Conservation (phyloP, 2,329 filamentous ascomycete species). For the Pseudogymnoascus sp. region DNA sequence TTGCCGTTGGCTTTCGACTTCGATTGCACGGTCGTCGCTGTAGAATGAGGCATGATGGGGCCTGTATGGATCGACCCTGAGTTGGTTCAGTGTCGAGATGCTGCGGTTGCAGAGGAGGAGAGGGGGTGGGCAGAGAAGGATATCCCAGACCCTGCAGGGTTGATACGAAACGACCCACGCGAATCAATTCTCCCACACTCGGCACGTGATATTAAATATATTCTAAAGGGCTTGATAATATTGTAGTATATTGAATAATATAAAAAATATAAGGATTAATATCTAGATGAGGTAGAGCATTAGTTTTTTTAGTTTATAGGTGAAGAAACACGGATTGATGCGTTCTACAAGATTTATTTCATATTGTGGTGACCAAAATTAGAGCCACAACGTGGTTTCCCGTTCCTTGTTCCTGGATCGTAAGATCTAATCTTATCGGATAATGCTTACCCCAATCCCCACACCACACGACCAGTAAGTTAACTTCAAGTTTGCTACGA, state of each 20-base stretch:
- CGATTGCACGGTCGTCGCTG: not conserved
- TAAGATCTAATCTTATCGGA: not conserved
- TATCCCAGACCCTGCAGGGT: not conserved
- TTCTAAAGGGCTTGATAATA: not conserved
- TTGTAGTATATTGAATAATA: not conserved
- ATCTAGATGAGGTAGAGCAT: not conserved
- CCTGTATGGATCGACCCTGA: not conserved
- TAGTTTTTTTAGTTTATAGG: not conserved
- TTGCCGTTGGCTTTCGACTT: slow-evolving; percentile 1
- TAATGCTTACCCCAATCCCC: not conserved
- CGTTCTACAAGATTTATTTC: not conserved
- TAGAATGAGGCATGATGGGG: not conserved
- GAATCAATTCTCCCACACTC: slow-evolving; percentile 4
- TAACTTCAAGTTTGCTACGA: not conserved
- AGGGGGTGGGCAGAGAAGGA: not conserved
- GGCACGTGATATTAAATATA: not conserved
- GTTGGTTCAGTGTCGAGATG: not conserved
- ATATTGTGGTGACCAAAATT: not conserved
- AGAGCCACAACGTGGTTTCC: not conserved
- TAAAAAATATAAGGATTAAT: not conserved
- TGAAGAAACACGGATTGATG: not conserved
- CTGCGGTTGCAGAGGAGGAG: not conserved
- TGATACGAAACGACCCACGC: slow-evolving; percentile 6
- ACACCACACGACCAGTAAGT: not conserved
- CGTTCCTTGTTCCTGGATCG: slow-evolving; percentile 1